Percentiles rank a stretch among this genome's conserved stretches.
These are phyloP conservation scores for Corynascus novoguineensis DNA, from an alignment of 495 filamentous ascomycete genomes.

Conservation along the genomic window DNA sequence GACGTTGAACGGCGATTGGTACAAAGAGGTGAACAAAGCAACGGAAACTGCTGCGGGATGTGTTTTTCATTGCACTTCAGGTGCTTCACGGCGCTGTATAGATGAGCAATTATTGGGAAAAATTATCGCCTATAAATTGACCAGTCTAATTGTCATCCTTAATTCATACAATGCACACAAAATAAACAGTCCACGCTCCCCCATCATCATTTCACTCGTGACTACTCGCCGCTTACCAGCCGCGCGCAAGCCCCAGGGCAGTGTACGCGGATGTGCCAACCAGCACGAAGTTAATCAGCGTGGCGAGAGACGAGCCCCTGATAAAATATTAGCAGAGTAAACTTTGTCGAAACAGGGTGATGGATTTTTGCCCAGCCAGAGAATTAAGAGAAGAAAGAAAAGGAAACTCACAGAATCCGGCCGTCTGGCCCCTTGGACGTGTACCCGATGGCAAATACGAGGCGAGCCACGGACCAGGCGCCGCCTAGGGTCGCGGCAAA, in stretches of 20 bases:
- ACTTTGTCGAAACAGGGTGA: background rate
- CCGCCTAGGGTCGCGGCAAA: slow-evolving; percentile 47
- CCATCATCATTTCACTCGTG: background rate
- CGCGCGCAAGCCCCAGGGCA: slow-evolving; percentile 25
- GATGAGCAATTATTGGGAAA: background rate
- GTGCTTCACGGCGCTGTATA: too few relatives aligned
- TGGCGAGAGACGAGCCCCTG: slow-evolving; percentile 19
- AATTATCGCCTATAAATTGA: too few relatives aligned
- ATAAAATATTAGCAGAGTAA: background rate
- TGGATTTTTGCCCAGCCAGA: background rate
- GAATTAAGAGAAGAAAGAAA: background rate
- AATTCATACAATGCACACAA: background rate
- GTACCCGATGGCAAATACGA: slow-evolving; percentile 59
- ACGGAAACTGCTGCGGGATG: too few relatives aligned
- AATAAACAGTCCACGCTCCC: background rate
- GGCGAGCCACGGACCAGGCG: slow-evolving; percentile 52
- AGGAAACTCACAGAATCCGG: slow-evolving; percentile 24
- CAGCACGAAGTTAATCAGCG: slow-evolving; percentile 24
- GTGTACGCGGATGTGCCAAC: slow-evolving; percentile 24
- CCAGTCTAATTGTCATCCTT: background rate
- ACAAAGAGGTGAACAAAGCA: too few relatives aligned
- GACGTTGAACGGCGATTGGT: too few relatives aligned
- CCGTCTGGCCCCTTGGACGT: slow-evolving; percentile 35
- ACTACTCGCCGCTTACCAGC: slow-evolving; percentile 15
- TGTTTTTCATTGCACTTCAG: background rate